A percentile compares a stretch with the other conserved stretches of the same genome.
Evolutionary conservation across 2,329 filamentous ascomycete genomes (phyloP).

Genomic region (Aspergillus pseudoterreus): DNA sequence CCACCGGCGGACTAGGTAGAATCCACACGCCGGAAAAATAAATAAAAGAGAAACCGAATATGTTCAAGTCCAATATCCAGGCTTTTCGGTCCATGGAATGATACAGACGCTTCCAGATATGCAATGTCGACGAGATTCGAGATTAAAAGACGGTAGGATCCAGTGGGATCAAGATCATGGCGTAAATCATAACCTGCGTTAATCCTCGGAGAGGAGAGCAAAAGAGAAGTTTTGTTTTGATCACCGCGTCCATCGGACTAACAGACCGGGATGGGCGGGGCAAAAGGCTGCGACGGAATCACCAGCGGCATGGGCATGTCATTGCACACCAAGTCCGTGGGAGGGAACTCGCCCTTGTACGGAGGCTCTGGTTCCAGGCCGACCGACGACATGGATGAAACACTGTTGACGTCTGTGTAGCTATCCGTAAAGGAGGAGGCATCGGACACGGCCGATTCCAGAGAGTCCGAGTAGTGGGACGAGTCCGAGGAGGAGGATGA

Average conservation of each 20-base stretch:
- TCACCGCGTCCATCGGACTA: conserved; percentile 5
- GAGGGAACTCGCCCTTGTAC: conserved; percentile 28
- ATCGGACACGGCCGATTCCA: conserved; percentile 38
- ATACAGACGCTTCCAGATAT: conserved; percentile 16
- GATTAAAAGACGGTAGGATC: neutral
- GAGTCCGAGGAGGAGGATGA: conserved; percentile 36
- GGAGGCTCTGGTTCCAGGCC: conserved; percentile 28
- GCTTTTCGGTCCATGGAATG: conserved; percentile 11
- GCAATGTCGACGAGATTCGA: conserved; percentile 8
- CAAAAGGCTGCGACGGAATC: conserved; percentile 22
- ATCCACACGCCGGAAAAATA: neutral
- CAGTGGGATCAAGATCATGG: conserved; percentile 2
- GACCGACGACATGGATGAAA: conserved; percentile 33
- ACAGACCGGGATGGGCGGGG: conserved; percentile 25
- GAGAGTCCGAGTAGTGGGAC: conserved; percentile 35
- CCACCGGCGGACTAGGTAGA: neutral
- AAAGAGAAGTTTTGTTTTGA: neutral
- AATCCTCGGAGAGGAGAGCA: neutral
- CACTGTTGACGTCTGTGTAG: conserved; percentile 31
- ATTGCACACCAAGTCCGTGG: conserved; percentile 23
- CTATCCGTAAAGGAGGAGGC: conserved; percentile 38
- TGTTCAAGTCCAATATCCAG: conserved; percentile 17
- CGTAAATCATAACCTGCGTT: conserved; percentile 19
- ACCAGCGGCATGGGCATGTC: conserved; percentile 28
- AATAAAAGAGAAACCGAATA: conserved; percentile 16